Base-by-base conservation (phyloP, 2,329 filamentous ascomycete genomes). In the Xylariaceae sp. region DNA sequence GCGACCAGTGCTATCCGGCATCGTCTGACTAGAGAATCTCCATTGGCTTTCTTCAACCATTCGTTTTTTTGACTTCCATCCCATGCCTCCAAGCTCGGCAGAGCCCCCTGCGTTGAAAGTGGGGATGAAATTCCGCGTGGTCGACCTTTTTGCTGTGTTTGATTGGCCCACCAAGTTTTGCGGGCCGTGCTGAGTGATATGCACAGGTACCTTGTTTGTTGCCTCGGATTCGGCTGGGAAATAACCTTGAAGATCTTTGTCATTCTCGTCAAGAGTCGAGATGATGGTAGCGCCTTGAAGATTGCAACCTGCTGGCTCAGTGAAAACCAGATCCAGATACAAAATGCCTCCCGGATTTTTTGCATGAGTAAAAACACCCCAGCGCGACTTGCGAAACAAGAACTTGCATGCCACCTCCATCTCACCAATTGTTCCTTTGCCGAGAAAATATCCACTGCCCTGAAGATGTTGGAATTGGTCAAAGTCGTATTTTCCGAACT, bases 11-110 rank as follows among this genome's bases (percentile, higher is more conserved):
- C 17, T 17, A 31, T 48, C 26, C 21, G 43, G 6, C 41, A 36
- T 29, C 56, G 56, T 16, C 1, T 58, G 50, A 4, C 65, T 56
- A 4, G 55, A 50, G 44, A 69, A 64, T 2, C 52, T 61, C 67
- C 67, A 69, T 9, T 58, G 56, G 37, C 60, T 57, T 16, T 55
- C 26, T 19, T 54, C 36, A 11, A 50, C n/a, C 19, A 43, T 48
- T 5, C 33, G 16, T 26, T 31, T 60, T 17, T 65, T 40, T 1
- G 55, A 58, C 7, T 63, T 56, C 9, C 19, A 29, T 2, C 64
- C 65, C 2, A 68, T 19, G 2, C 65, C 66, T 6, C 65, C 65
- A 11, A 28, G 29, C 3, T 62, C 60, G 11, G 14, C 59, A 17
- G 62, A 39, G 9, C 56, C 54, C 7, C 53, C 53, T 5, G 41